Evolutionary conservation across 2,329 filamentous ascomycete genomes (phyloP), one percentile per base, ranked within the genome.

Genomic region (Penicillium sp.): DNA sequence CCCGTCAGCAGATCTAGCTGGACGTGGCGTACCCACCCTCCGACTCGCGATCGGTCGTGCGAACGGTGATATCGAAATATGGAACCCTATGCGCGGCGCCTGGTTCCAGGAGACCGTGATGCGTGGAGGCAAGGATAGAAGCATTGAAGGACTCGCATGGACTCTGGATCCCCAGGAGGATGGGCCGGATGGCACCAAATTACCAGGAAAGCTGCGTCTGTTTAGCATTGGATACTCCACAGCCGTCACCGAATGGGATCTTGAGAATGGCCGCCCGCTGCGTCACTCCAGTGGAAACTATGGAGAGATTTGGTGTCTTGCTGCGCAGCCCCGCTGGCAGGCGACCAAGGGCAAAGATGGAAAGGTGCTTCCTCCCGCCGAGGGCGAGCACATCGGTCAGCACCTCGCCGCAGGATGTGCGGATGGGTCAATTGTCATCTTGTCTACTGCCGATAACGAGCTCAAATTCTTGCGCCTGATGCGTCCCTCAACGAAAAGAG

Each of bases 211-310:
- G 65, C 81, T 94, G 67, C 86, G 94, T 56, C 83, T 99, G 40
- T 99, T 99, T 78, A 97, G 93, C 74, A 96, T 97, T 69, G 93
- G 93, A 54, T 96, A 94, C 71, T 96, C 92, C 21, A 90, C 89
- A 50, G 89, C 88, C 25, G 86, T 99, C 45, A 97, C 92, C 0
- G 94, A 99, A 74, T 99, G 94, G 94, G 89, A 97, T 76, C 79
- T 99, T 25, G 85, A 86, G 62, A 88, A 86, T 60, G 91, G 90
- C 15, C 81, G 84, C 53, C 89, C 91, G 12, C 83, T 88, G 75
- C 85, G 88, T 56, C 89, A 95, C 72, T 91, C 90, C 18, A 91
- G 89, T 66, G 94, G 93, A 44, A 95, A 95, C 73, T 91, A 96
- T 73, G 92, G 91, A 61, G 92, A 97, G 68, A 93, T 97, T 58